Evolutionary conservation across 1,284 basidiomycete species (phyloP), one percentile per base, ranked within the genome.

Genomic region (Leccinum subrobustum): DNA sequence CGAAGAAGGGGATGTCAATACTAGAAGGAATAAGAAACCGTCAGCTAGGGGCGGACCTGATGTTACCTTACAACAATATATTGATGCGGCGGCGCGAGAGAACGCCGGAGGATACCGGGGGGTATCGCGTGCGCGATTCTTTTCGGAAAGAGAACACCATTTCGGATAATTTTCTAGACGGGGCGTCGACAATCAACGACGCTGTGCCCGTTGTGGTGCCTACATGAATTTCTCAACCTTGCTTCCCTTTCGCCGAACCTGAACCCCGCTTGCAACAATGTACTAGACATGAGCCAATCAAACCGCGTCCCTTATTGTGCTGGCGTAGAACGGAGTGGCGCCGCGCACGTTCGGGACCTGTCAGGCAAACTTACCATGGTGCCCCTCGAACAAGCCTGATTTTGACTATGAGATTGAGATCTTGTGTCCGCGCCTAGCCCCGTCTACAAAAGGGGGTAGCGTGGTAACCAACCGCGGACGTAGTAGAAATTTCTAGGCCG

Each of bases 381-480:
- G 9, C 16, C 8, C 63, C 52, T 65, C 71, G 67, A 70, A 70
- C 61, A 52, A 62, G 61, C 60, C 31, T 66, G 70, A 62, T 70
- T 71, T 68, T 68, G 66, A 64, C 69, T 60, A 60, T 18, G 27
- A 58, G 62, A 70, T 68, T 54, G 27, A 37, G 63, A 66, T 71
- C 57, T 52, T 14, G 39, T 52, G 37, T 31, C 63, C 50, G 52
- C 47, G 62, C 35, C 55, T 54, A 54, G 52, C 60, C 55, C 68
- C 63, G 61, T 52, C 42, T 18, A 61, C 61, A 55, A 65, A 65
- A 50, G 61, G 68, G 35, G 68, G 54, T 67, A 70, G 60, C 12
- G 68, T 72, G 70, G 70, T 35, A 63, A 67, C 55, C 57, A 52
- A 65, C 65, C 59, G 55, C 64, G 64, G 71, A 53, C 7, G n/a